These are phyloP conservation scores for Colletotrichum scovillei DNA, from an alignment of 2,329 filamentous ascomycete species.

Conservation along the genomic window DNA sequence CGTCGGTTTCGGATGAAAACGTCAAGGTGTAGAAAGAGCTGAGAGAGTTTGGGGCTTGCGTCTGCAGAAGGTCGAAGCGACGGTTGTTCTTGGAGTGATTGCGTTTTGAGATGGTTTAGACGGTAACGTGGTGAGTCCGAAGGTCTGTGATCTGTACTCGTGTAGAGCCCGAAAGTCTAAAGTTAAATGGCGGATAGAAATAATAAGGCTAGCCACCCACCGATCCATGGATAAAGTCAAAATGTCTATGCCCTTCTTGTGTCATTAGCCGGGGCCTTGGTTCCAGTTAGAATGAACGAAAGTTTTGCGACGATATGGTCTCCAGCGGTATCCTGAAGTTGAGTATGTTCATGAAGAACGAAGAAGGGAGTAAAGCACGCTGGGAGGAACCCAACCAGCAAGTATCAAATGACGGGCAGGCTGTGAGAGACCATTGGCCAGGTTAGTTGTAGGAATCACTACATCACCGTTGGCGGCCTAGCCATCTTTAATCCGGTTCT, in stretches of 20 bases:
- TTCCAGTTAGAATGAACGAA: too few relatives aligned
- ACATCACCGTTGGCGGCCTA: too few relatives aligned
- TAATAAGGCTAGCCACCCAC: neutral
- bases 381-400: too few relatives aligned
- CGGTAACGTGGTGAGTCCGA: neutral
- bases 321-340: too few relatives aligned
- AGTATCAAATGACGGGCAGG: too few relatives aligned
- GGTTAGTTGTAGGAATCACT: too few relatives aligned
- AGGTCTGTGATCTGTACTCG: neutral
- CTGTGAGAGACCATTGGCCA: too few relatives aligned
- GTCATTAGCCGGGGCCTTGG: too few relatives aligned
- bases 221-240: conserved; percentile 6
- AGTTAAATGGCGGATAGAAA: neutral
- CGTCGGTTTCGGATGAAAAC: neutral
- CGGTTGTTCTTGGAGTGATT: neutral
- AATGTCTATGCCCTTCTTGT: neutral
- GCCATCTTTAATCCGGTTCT: too few relatives aligned
- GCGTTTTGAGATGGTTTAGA: neutral
- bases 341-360: too few relatives aligned
- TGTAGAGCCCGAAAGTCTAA: neutral
- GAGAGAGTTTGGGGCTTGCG: conserved; percentile 3
- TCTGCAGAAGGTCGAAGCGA: neutral
- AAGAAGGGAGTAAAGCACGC: too few relatives aligned
- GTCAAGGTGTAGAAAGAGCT: neutral
- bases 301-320: too few relatives aligned